These are phyloP conservation scores for Polytrichum commune DNA, from an alignment of 225 moss, liverwort and hornwort species.

Conservation along the genomic window DNA sequence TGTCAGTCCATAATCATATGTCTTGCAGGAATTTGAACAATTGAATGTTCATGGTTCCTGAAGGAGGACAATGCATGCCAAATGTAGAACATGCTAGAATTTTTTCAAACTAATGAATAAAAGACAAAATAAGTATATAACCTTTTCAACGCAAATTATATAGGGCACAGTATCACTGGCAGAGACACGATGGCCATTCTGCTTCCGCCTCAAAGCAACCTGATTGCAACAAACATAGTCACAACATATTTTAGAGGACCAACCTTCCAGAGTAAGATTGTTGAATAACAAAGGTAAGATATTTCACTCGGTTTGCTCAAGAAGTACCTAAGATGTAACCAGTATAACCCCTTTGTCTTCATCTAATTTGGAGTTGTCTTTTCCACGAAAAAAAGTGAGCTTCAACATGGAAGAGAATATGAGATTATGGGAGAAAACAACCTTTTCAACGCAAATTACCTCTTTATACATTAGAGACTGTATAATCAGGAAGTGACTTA, in stretches of 20 bases:
- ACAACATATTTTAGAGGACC: background rate
- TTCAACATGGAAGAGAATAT: background rate
- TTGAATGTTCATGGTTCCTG: too few relatives aligned
- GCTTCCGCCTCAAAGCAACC: constrained; percentile 90
- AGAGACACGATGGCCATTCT: constrained; percentile 74
- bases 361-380: too few relatives aligned
- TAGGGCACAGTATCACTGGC: constrained; percentile 92
- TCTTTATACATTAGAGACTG: too few relatives aligned
- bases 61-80: too few relatives aligned
- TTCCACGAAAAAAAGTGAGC: constrained; percentile 1
- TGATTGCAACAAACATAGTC: constrained; percentile 14
- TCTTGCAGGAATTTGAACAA: too few relatives aligned
- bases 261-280: background rate
- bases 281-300: too few relatives aligned
- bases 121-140: constrained; percentile 9
- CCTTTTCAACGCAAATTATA: constrained; percentile 88
- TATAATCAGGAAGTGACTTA: constrained; percentile 11
- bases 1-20: too few relatives aligned
- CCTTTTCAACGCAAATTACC: too few relatives aligned
- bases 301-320: background rate
- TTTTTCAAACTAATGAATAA: background rate
- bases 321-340: too few relatives aligned
- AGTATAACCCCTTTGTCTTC: too few relatives aligned
- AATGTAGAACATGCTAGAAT: too few relatives aligned
- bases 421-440: too few relatives aligned